phyloP scores from a whole-genome alignment of 2,329 filamentous ascomycete species.

The Corynespora cassiicola region DNA sequence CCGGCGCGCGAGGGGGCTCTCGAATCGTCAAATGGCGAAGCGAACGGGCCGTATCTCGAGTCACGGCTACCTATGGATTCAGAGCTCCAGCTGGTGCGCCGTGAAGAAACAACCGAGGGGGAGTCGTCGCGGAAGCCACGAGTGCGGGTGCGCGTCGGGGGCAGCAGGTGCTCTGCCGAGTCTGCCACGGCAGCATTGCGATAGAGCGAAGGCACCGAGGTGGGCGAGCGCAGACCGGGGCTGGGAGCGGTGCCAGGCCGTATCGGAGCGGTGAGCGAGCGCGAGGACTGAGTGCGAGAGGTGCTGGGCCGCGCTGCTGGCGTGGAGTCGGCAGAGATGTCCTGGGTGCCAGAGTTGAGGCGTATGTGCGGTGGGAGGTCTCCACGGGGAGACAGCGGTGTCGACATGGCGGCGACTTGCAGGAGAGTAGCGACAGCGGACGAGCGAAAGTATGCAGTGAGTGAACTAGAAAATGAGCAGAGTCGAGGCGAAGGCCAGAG shows the following conservation, averaged over 20 bases:
- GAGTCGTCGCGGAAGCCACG: slow-evolving; percentile 60
- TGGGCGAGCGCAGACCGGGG: slow-evolving; percentile 30
- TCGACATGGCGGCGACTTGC: slow-evolving; percentile 33
- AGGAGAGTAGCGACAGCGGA: no score
- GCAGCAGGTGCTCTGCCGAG: slow-evolving; percentile 59
- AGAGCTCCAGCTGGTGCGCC: slow-evolving; percentile 71
- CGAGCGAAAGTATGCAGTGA: slow-evolving; percentile 39
- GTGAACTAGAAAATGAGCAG: slow-evolving; percentile 24
- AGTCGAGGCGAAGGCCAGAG: slow-evolving; percentile 24
- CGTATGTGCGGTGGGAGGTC: slow-evolving; percentile 64
- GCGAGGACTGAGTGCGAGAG: slow-evolving; percentile 49
- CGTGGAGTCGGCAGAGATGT: slow-evolving; percentile 52
- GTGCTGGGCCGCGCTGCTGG: slow-evolving; percentile 42
- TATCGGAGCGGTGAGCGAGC: slow-evolving; percentile 51
- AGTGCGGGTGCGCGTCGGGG: slow-evolving; percentile 55
- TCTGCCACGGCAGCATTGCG: slow-evolving; percentile 43
- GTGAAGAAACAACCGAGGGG: slow-evolving; percentile 61
- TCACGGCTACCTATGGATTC: slow-evolving; percentile 61
- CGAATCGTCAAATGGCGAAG: slow-evolving; percentile 66
- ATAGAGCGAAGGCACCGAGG: slow-evolving; percentile 39
- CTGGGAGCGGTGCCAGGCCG: slow-evolving; percentile 45
- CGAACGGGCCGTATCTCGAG: slow-evolving; percentile 57
- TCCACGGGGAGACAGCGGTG: slow-evolving; percentile 37
- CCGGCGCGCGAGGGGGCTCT: slow-evolving; percentile 64
- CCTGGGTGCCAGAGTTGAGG: slow-evolving; percentile 66